Conservation (phyloP, 192 early-diverging fungal genomes). For the Umbelopsis sp. region DNA sequence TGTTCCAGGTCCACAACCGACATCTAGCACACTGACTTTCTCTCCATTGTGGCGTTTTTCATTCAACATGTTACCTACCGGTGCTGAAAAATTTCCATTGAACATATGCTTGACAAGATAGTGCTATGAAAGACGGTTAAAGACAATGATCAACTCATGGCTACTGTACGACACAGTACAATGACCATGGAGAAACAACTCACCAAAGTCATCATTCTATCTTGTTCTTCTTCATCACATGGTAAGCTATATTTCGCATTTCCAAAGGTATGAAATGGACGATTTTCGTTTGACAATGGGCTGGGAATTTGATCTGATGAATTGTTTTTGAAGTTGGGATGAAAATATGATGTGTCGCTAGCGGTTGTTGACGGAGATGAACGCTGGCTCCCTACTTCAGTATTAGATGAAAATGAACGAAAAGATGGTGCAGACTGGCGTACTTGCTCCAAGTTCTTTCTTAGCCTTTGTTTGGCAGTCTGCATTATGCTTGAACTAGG, state of each 20-base stretch:
- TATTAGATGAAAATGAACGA: neutral
- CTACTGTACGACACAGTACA: neutral
- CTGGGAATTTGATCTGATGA: neutral
- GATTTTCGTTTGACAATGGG: neutral
- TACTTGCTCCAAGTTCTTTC: neutral
- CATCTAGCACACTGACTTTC: neutral
- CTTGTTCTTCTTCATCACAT: conserved; percentile 33
- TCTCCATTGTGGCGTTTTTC: neutral
- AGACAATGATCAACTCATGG: neutral
- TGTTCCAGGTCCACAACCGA: neutral
- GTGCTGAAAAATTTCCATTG: conserved; percentile 27
- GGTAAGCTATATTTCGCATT: conserved; percentile 29
- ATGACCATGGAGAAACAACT: neutral
- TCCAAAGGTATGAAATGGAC: neutral
- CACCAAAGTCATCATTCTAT: conserved; percentile 31
- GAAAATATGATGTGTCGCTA: neutral
- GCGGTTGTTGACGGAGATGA: neutral
- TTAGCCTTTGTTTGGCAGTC: neutral
- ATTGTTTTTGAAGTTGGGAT: neutral
- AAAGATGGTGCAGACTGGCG: neutral
- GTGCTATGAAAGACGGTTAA: conserved; percentile 7
- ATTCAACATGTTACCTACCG: conserved; percentile 22
- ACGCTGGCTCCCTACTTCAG: neutral
- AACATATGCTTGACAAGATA: conserved; percentile 27
- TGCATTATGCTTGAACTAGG: neutral